Evolutionary conservation across 1,284 basidiomycete genomes (phyloP), one percentile per base, ranked within the genome.

Genomic region (Singerocomus inundabilis): DNA sequence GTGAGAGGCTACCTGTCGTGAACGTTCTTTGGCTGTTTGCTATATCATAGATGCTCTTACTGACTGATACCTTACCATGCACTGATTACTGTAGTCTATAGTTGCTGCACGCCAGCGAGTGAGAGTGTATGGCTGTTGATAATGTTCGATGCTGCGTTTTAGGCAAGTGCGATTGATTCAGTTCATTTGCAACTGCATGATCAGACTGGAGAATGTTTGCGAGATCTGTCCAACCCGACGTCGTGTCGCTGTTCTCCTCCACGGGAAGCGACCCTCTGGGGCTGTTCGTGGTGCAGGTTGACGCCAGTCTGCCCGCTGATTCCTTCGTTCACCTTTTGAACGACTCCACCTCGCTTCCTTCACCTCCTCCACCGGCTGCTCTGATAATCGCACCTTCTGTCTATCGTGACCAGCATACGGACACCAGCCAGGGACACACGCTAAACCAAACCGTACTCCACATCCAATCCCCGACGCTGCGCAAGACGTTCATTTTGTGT

Each of bases 231-330:
- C 85, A 92, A 64, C 82, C 89, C 1, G 71, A 79, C 18, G 64
- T 84, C 13, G 70, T 93, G 28, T 89, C 86, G 10, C 66, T 94
- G 13, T 89, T 93, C 61, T 91, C 89, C 7, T 90, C 89, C 0
- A 85, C 88, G 1, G 80, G 82, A 12, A 79, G 82, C 56, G 68
- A 79, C 49, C 77, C 85, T 56, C 69, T 91, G 26, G 72, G 75
- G 8, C 69, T 92, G 0, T 93, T 88, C 69, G 69, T 67, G 1
- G 52, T 66, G 0, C 69, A 74, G 16, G 71, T 68, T n/a, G 88
- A 91, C 61, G 18, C 60, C 2, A 66, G 72, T 16, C 67, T 85
- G 0, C 77, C 80, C 2, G 64, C 76, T 6, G 84, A 88, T 60
- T 89, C 88, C 0, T 78, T 84, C 56, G 71, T 90, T 31, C 79